Evolutionary conservation across 2,329 filamentous ascomycete genomes (phyloP), one percentile per base, ranked within the genome.

Genomic region (Claviceps spartinae): DNA sequence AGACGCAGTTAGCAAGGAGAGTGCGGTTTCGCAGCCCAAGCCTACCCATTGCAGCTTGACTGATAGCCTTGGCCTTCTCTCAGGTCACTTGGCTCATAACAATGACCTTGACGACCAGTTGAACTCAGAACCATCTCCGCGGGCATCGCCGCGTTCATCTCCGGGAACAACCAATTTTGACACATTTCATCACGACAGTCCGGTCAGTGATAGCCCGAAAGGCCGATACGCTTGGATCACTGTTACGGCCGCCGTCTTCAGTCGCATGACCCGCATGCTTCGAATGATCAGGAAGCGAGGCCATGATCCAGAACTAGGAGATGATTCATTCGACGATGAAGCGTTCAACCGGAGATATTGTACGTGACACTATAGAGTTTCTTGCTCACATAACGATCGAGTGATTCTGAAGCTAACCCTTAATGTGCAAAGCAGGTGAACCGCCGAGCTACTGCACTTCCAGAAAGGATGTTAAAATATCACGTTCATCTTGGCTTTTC

Each of bases 401-500:
- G 16, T 16, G n/a, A 4, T 16, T 22, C 13, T 3, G 3, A 18
- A 30, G 20, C 30, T 1, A 14, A 8, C 20, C 38, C n/a, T 48
- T 42, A 13, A 52, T 20, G 11, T 18, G 9, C n/a, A 14, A 16
- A 7, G 11, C 20, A 58, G 57, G 42, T 30, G 56, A 64, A 26
- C 62, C 63, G 2, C 66, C 67, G 1, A 63, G 56, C 8, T 63
- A 65, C 34, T 70, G 68, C 54, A 59, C 56, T 24, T 68, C 67
- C 3, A 57, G 22, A 22, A 22, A 22, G 22, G 22, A 22, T 22
- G 22, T 22, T 22, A 22, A 22, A 22, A 22, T 22, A 22, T 22
- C 22, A 22, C 22, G 22, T 22, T 22, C 22, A 22, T 22, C 22
- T 22, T 82, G 77, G 76, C 65, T 82, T 9, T 74, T 70, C 8